Evolutionary conservation across 306 rosid genomes (phyloP), one percentile per base, ranked within the genome.

Genomic region (Fragaria iinumae): DNA sequence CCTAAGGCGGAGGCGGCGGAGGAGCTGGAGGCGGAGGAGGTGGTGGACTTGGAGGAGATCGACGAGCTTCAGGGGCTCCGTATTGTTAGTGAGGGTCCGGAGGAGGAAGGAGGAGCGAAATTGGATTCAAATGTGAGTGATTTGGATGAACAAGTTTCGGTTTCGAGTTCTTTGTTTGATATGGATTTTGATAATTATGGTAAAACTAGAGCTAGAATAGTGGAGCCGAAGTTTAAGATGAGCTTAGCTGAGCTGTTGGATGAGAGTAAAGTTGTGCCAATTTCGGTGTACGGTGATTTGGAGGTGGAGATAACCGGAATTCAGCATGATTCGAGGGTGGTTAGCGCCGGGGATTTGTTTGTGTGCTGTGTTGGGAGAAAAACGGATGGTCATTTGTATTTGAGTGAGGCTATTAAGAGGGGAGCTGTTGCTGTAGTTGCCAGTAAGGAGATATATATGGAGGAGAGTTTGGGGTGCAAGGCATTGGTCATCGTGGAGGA

Each of bases 391-490:
- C 90, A 89, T 47, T 75, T 86, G 83, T 89, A 80, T 71, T 85
- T 95, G 86, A 89, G 86, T n/a, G 97, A 95, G 87, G 97, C 99
- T 80, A 93, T 90, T 83, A 95, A 95, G 90, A 89, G 97, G 86
- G 93, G 97, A 18, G 97, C 96, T 0, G 88, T 95, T 50, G 99
- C 97, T 32, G 93, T 95, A 34, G 97, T 95, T 18, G 96, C 97
- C 0, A 92, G 97, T 72, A 93, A 95, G 81, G 99, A 92, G 92
- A 89, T 92, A 77, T 91, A 88, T n/a, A 88, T 95, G 67, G 92
- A 92, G 82, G 96, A 89, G 56, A 92, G 90, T 49, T 80, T 90
- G 77, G 97, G 91, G 45, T 89, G 97, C 66, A 92, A 90, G 88
- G 99, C 99, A 72, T 86, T 92, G 88, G 97, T 92, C 65, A 86